Evolutionary conservation across 108 stramenopile genomes (phyloP).

Genomic region (Discostella stelligeroides): DNA sequence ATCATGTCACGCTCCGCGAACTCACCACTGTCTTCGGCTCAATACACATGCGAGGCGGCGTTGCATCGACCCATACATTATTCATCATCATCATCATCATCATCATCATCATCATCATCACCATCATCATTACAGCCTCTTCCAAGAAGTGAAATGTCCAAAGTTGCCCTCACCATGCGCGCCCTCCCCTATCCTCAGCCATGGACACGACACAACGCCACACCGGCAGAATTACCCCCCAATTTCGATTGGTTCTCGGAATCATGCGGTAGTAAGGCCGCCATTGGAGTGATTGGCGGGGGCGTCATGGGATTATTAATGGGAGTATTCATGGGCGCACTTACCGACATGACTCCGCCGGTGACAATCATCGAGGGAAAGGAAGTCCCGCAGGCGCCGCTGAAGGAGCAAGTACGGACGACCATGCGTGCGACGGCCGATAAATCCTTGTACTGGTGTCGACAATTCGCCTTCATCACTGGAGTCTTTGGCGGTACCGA

Average conservation of each 20-base stretch:
- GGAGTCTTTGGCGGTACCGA: slow-evolving; percentile 90
- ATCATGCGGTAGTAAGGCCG: slow-evolving; percentile 85
- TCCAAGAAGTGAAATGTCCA: slow-evolving; percentile 15
- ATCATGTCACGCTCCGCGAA: slow-evolving; percentile 58
- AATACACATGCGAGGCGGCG: slow-evolving; percentile 67
- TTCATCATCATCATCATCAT: neutral
- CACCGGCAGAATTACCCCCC: slow-evolving; percentile 71
- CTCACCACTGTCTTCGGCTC: slow-evolving; percentile 49
- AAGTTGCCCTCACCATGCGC: slow-evolving; percentile 41
- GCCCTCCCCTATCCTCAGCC: slow-evolving; percentile 73
- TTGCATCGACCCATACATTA: slow-evolving; percentile 60
- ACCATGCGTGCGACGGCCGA: slow-evolving; percentile 79
- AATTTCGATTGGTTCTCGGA: slow-evolving; percentile 85
- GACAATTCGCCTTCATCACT: slow-evolving; percentile 92
- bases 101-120: no score
- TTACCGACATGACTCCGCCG: slow-evolving; percentile 85
- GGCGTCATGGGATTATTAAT: slow-evolving; percentile 86
- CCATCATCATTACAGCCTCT: neutral
- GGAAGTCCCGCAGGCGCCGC: slow-evolving; percentile 87
- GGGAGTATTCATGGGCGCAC: slow-evolving; percentile 91
- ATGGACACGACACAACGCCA: slow-evolving; percentile 57
- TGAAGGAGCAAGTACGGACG: slow-evolving; percentile 80
- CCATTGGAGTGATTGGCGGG: slow-evolving; percentile 86
- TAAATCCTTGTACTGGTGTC: slow-evolving; percentile 89
- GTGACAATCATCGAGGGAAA: slow-evolving; percentile 82